phyloP scores from a whole-genome alignment of 2,329 filamentous ascomycete species.

The Rhexocercosporidium sp. region DNA sequence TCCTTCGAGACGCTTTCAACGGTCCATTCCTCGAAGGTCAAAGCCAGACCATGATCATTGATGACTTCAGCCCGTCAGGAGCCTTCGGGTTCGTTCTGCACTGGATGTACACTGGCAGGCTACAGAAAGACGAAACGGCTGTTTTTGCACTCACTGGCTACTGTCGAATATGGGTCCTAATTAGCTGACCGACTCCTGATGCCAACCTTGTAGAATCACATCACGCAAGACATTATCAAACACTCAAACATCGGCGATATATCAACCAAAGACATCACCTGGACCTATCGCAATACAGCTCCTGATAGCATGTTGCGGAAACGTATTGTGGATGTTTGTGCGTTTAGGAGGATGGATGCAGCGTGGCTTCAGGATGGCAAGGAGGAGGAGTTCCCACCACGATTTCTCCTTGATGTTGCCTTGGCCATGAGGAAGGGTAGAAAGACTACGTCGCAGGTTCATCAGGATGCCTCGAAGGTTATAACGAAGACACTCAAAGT shows the following conservation, averaged over 20 bases:
- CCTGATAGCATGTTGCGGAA: constrained; percentile 6
- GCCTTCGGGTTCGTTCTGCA: not conserved
- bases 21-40: not conserved
- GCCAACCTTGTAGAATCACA: not conserved
- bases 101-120: not conserved
- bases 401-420: too few relatives aligned
- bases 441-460: too few relatives aligned
- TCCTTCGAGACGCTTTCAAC: not conserved
- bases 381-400: too few relatives aligned
- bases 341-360: not conserved
- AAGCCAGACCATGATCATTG: not conserved
- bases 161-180: constrained; percentile 1
- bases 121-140: too few relatives aligned
- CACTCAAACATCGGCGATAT: too few relatives aligned
- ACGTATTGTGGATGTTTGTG: not conserved
- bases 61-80: not conserved
- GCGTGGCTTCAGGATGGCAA: too few relatives aligned
- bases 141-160: not conserved
- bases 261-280: too few relatives aligned
- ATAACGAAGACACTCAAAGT: not conserved
- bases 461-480: not conserved
- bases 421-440: too few relatives aligned
- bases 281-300: not conserved
- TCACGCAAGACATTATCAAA: not conserved
- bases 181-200: constrained; percentile 1